phyloP scores from a whole-genome alignment of 2,329 filamentous ascomycete species.

The Clonostachys rhizophaga region DNA sequence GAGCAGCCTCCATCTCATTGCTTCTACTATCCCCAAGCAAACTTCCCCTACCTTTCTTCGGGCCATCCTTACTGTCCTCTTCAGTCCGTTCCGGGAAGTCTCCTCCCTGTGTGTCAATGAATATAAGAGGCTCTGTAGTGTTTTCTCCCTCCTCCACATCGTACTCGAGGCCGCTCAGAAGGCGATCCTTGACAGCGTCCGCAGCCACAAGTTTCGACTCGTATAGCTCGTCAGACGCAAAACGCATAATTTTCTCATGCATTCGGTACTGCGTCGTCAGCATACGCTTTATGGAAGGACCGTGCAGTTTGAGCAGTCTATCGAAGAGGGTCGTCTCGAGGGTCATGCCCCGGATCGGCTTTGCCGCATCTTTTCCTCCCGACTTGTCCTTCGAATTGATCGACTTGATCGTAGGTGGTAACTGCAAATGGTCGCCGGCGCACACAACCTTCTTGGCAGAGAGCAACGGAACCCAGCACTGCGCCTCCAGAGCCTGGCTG shows the following conservation, averaged over 20 bases:
- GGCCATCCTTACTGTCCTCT: slow-evolving; percentile 54
- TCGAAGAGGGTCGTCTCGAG: slow-evolving; percentile 94
- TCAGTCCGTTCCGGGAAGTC: slow-evolving; percentile 83
- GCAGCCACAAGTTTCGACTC: slow-evolving; percentile 76
- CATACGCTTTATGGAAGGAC: slow-evolving; percentile 83
- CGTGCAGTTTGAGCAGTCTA: slow-evolving; percentile 76
- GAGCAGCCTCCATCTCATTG: slow-evolving; percentile 82
- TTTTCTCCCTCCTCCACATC: slow-evolving; percentile 77
- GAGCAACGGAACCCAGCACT: slow-evolving; percentile 91
- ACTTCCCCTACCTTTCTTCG: slow-evolving; percentile 37
- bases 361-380: slow-evolving; percentile 25
- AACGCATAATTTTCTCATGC: slow-evolving; percentile 94
- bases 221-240: slow-evolving; percentile 87
- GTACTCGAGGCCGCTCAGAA: slow-evolving; percentile 76
- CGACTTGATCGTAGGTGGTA: slow-evolving; percentile 93
- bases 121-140: slow-evolving; percentile 81
- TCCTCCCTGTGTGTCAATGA: slow-evolving; percentile 94
- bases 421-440: slow-evolving; percentile 89
- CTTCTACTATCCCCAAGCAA: slow-evolving; percentile 67
- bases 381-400: slow-evolving; percentile 46
- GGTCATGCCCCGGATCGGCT: slow-evolving; percentile 47
- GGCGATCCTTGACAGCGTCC: slow-evolving; percentile 67
- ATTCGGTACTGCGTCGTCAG: slow-evolving; percentile 97
- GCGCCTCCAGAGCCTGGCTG: slow-evolving; percentile 90
- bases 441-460: slow-evolving; percentile 80